Conservation (phyloP, 2,329 filamentous ascomycete genomes). For the Lecanicillium sp. region DNA sequence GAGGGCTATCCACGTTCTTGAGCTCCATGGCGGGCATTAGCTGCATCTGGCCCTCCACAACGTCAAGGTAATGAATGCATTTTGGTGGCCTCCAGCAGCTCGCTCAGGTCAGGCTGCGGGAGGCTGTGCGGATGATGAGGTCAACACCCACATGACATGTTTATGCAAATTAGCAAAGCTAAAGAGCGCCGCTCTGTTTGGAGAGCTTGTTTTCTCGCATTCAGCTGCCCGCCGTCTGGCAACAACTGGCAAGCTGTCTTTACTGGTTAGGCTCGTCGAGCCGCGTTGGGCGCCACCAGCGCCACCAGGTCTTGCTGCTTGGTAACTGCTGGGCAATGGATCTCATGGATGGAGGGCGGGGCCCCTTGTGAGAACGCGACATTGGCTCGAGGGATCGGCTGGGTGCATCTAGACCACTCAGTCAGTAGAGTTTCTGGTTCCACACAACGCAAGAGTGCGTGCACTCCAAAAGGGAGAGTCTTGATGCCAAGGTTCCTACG, state of each 20-base stretch:
- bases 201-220: too few relatives aligned
- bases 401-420: neutral
- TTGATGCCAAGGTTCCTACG: neutral
- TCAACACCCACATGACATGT: too few relatives aligned
- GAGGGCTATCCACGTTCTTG: neutral
- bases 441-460: neutral
- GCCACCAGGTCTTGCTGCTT: neutral
- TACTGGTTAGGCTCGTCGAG: neutral
- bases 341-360: constrained; percentile 2
- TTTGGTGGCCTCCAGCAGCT: too few relatives aligned
- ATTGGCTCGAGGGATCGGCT: constrained; percentile 1
- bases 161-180: too few relatives aligned
- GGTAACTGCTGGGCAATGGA: too few relatives aligned
- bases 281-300: constrained; percentile 4
- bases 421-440: neutral
- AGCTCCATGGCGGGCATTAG: neutral
- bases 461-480: too few relatives aligned
- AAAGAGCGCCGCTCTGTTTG: too few relatives aligned
- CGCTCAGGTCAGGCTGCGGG: too few relatives aligned
- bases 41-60: neutral
- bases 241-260: too few relatives aligned
- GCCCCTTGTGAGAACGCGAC: neutral
- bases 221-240: too few relatives aligned
- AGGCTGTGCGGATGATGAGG: too few relatives aligned
- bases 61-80: too few relatives aligned